Evolutionary conservation across 352 stramenopile species (phyloP), one percentile per base, ranked within the genome.

Genomic region (Phytophthora boehmeriae): DNA sequence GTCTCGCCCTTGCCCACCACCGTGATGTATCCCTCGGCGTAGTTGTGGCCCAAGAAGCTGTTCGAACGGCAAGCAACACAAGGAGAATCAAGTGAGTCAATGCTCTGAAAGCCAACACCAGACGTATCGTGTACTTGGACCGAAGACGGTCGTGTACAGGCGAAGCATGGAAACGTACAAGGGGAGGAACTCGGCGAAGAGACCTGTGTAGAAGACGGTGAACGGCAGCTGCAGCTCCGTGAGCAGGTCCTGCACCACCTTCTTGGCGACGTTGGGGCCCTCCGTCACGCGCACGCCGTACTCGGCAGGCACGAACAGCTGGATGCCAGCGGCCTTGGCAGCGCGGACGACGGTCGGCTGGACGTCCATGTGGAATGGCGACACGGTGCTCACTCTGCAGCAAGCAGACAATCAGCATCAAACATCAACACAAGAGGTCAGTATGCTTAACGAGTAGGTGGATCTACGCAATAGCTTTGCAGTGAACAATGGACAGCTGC

Each of bases 141-240:
- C 25, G 6, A 30, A 30, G 25, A 30, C 25, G 25, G 6, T 6
- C 25, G 25, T 8, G 25, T 30, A 30, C 25, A 30, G 6, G 25
- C 25, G 6, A 30, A 30, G 3, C 25, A 30, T 30, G 25, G n/a
- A n/a, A n/a, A 53, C 49, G n/a, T 56, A 56, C 49, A 52, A 27
- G 3, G 35, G 19, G 13, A 62, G 22, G 30, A 54, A 52, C 49
- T 64, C 48, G 20, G 34, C 46, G 49, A 69, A 69, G 13, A 69
- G 13, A 14, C 61, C 61, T 25, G 53, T 69, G 54, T 59, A 69
- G 61, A 69, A 64, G 46, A 64, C 11, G 9, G 53, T 54, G 47
- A 55, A 59, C 4, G 61, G 61, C 13, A 69, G 23, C 5, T 59
- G 13, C 5, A 55, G 13, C n/a, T 52, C 38, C 46, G 54, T 51